Evolutionary conservation across 805 yeast species (phyloP).

Genomic region (Metschnikowia lunata): DNA sequence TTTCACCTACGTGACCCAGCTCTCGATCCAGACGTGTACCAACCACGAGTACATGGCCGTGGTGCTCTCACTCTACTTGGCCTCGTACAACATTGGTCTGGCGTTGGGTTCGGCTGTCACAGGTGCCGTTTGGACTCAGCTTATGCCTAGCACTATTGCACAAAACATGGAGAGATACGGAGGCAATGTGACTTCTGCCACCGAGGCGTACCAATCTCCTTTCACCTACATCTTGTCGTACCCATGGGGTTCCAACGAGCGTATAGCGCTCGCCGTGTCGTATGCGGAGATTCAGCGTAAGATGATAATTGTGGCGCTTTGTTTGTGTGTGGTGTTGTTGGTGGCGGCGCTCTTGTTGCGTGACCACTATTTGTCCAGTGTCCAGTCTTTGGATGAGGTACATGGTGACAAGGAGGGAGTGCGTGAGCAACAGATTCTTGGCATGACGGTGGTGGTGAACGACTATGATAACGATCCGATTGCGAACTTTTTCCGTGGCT

Average conservation of each 20-base stretch:
- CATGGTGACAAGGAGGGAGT: slow-evolving; percentile 14
- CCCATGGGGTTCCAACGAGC: slow-evolving; percentile 61
- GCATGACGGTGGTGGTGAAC: slow-evolving; percentile 16
- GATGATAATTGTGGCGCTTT: slow-evolving; percentile 51
- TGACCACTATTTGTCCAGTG: slow-evolving; percentile 44
- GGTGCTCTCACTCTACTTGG: slow-evolving; percentile 51
- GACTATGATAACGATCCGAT: slow-evolving; percentile 18
- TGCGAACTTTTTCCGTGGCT: slow-evolving; percentile 10
- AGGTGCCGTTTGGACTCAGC: slow-evolving; percentile 70
- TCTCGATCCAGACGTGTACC: slow-evolving; percentile 54
- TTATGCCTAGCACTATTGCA: slow-evolving; percentile 43
- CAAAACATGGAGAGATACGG: slow-evolving; percentile 25
- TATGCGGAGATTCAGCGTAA: slow-evolving; percentile 58
- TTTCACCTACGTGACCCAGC: slow-evolving; percentile 62
- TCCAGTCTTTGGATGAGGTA: slow-evolving; percentile 25
- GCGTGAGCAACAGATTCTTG: slow-evolving; percentile 9
- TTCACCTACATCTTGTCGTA: slow-evolving; percentile 43
- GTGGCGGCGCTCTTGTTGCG: slow-evolving; percentile 46
- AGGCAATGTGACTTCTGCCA: slow-evolving; percentile 25
- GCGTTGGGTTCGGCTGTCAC: slow-evolving; percentile 61
- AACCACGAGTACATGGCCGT: slow-evolving; percentile 64
- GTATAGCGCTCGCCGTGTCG: slow-evolving; percentile 53
- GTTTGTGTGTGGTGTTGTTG: slow-evolving; percentile 52
- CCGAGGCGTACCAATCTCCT: slow-evolving; percentile 45
- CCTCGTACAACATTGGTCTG: slow-evolving; percentile 58